Conservation (phyloP, 176 grass and related monocot genomes). For the Aechmea fasciata region DNA sequence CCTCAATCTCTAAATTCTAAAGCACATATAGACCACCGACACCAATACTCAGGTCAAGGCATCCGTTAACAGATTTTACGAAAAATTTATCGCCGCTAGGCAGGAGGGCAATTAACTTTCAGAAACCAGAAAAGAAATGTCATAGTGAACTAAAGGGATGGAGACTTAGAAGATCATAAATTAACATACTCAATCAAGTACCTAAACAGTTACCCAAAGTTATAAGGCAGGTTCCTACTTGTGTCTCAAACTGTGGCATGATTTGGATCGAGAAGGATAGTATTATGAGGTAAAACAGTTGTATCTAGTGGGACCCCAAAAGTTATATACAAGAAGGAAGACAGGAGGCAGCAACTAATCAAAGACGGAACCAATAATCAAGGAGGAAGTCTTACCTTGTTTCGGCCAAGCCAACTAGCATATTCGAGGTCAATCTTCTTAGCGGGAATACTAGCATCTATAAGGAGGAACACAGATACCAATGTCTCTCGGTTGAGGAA, state of each 20-base stretch:
- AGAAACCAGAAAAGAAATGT: too few species aligned
- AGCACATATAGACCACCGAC: too few species aligned
- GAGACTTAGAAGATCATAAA: too few species aligned
- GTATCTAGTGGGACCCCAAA: neutral
- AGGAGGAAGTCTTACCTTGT: constrained; percentile 46
- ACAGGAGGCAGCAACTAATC: neutral
- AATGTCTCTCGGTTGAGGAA: constrained; percentile 61
- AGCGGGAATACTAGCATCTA: constrained; percentile 94
- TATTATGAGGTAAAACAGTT: too few species aligned
- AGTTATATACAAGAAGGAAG: neutral
- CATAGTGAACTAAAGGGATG: too few species aligned
- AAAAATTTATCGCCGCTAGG: too few species aligned
- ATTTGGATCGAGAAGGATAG: neutral
- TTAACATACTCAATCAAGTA: neutral
- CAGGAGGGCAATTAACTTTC: too few species aligned
- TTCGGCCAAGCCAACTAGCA: constrained; percentile 95
- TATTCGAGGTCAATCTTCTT: constrained; percentile 99
- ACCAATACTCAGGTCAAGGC: too few species aligned
- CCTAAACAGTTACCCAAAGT: neutral
- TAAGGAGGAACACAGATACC: constrained; percentile 86
- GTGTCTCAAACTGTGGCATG: neutral
- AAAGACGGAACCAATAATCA: neutral
- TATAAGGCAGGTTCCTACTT: neutral
- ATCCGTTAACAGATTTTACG: too few species aligned
- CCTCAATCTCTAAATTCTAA: too few species aligned